Conservation (phyloP, 2,329 filamentous ascomycete species). For the Aspergillus tamarii region DNA sequence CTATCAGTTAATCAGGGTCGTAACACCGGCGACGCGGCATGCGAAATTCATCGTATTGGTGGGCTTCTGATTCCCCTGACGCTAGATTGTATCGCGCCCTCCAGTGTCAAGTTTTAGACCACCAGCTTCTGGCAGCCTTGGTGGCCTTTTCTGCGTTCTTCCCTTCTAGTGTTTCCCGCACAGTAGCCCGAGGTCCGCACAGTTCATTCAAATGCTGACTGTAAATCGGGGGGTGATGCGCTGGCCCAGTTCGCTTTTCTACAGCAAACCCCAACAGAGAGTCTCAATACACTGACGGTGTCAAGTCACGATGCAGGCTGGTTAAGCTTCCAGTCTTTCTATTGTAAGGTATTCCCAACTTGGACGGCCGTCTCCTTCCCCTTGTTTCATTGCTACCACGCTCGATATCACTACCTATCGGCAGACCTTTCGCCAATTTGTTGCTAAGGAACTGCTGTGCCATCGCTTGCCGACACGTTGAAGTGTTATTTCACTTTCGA, state of each 20-base stretch:
- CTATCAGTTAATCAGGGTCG: conserved; percentile 9
- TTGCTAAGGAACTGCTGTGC: background rate
- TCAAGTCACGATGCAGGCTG: conserved; percentile 22
- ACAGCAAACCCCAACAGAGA: background rate
- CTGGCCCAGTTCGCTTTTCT: conserved; percentile 10
- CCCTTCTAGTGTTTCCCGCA: background rate
- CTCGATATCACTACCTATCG: background rate
- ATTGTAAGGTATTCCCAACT: conserved; percentile 14
- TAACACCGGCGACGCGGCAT: conserved; percentile 11
- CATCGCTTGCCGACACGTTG: background rate
- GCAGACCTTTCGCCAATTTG: background rate
- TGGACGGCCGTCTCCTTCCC: background rate
- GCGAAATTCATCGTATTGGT: conserved; percentile 18
- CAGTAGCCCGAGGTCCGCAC: background rate
- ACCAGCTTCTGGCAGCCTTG: conserved; percentile 1
- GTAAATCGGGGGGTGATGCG: conserved; percentile 20
- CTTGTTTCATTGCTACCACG: background rate
- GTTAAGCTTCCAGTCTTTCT: conserved; percentile 16
- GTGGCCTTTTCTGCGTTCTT: background rate
- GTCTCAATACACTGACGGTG: conserved; percentile 12
- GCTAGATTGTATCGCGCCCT: conserved; percentile 6
- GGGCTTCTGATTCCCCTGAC: conserved; percentile 16
- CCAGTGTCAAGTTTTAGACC: conserved; percentile 2
- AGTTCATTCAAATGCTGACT: conserved; percentile 20
- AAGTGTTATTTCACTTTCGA: background rate